Evolutionary conservation across 176 grass and related monocot genomes (phyloP).

Genomic region (Alopecurus myosuroides): DNA sequence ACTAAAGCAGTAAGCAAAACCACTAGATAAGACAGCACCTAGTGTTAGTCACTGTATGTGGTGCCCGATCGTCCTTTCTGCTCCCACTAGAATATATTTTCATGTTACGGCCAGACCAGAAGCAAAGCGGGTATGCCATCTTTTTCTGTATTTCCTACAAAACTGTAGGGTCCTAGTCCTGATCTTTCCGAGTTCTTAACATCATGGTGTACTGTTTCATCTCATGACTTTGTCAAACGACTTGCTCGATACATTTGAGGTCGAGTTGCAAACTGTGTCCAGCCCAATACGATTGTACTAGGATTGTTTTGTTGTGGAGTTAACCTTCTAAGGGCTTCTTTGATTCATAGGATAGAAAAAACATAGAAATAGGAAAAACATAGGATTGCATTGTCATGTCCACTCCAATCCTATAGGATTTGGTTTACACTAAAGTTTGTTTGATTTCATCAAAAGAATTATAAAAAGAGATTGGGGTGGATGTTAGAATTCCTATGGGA

Average conservation of each 20-base stretch:
- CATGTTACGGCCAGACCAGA: conserved; percentile 5
- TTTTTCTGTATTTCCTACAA: not conserved
- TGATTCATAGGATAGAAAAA: no score
- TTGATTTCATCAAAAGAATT: no score
- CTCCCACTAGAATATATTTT: conserved; percentile 27
- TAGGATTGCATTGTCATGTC: no score
- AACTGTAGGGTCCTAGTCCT: conserved; percentile 14
- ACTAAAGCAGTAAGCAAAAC: conserved; percentile 40
- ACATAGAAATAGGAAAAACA: no score
- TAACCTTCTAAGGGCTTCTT: not conserved
- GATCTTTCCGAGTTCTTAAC: not conserved
- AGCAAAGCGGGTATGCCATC: not conserved
- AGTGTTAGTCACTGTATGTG: conserved; percentile 32
- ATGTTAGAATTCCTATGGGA: no score
- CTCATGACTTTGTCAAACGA: not conserved
- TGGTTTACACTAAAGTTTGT: no score
- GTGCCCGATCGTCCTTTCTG: conserved; percentile 18
- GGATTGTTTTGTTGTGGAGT: not conserved
- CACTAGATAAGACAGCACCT: conserved; percentile 40
- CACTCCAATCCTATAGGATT: no score
- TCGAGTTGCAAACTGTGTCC: not conserved
- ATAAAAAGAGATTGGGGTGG: no score
- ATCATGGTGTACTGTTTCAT: not conserved
- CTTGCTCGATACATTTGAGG: not conserved
- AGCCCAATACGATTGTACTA: not conserved